Percentiles rank a stretch among this genome's conserved stretches.
Evolutionary conservation across 495 filamentous ascomycete genomes (phyloP).

Genomic region (Choiromyces venosus): DNA sequence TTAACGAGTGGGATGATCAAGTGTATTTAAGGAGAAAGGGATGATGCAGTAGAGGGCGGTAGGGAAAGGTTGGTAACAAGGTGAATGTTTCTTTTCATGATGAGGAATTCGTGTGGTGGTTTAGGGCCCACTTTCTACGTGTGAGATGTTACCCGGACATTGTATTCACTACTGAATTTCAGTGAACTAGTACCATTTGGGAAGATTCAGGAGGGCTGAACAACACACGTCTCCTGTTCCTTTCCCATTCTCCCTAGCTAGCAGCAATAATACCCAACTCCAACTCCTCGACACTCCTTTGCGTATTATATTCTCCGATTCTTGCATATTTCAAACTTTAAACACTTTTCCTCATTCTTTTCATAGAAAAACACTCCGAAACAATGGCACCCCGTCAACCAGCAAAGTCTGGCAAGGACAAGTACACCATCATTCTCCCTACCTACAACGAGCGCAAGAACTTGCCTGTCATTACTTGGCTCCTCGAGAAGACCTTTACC

Average conservation of each 20-base stretch:
- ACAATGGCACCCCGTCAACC: constrained; percentile 45
- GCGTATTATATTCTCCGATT: background rate
- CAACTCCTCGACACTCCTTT: constrained; percentile 25
- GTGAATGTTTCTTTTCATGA: background rate
- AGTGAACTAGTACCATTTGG: background rate
- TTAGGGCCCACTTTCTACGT: background rate
- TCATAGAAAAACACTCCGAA: background rate
- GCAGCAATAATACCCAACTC: background rate
- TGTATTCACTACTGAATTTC: background rate
- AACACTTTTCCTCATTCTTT: background rate
- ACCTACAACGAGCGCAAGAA: constrained; percentile 98
- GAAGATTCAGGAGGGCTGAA: background rate
- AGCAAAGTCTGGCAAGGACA: constrained; percentile 50
- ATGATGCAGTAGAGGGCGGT: background rate
- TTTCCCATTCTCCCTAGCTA: background rate
- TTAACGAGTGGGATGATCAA: background rate
- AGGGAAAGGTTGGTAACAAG: background rate
- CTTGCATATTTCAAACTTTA: constrained; percentile 8
- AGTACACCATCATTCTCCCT: constrained; percentile 94
- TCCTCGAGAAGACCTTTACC: constrained; percentile 83
- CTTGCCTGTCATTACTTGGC: constrained; percentile 90
- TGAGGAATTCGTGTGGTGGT: background rate
- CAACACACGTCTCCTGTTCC: constrained; percentile 27
- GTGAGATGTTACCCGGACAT: background rate
- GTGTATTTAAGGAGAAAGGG: background rate